A percentile compares a stretch with the other conserved stretches of the same genome.
phyloP scores from a whole-genome alignment of 2,329 filamentous ascomycete genomes.

The Hymenoscyphus infarciens region DNA sequence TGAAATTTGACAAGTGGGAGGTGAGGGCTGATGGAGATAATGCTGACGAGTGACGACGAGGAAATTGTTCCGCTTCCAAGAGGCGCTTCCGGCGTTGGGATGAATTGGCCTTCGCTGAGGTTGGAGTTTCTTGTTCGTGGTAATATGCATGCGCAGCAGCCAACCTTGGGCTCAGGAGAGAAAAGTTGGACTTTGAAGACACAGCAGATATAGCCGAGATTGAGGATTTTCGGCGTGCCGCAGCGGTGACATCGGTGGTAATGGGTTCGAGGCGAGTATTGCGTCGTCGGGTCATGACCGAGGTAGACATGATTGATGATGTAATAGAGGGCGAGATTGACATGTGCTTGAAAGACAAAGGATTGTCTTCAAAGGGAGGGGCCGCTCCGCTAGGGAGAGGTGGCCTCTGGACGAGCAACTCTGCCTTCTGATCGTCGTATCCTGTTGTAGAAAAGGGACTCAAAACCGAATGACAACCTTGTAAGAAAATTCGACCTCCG shows the following conservation, averaged over 20 bases:
- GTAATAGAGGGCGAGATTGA: background rate
- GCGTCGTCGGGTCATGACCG: slow-evolving; percentile 13
- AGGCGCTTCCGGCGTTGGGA: slow-evolving; percentile 20
- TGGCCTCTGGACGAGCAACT: background rate
- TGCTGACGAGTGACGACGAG: slow-evolving; percentile 23
- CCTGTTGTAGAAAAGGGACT: background rate
- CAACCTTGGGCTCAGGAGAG: slow-evolving; percentile 28
- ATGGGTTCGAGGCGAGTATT: slow-evolving; percentile 20
- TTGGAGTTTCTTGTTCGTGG: slow-evolving; percentile 21
- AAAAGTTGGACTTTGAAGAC: background rate
- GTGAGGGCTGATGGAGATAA: slow-evolving; percentile 8
- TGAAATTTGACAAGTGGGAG: slow-evolving; percentile 19
- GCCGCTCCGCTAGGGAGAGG: background rate
- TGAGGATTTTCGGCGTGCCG: slow-evolving; percentile 3
- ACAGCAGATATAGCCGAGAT: background rate
- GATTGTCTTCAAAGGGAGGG: slow-evolving; percentile 6
- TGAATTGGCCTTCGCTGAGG: slow-evolving; percentile 10
- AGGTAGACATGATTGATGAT: slow-evolving; percentile 13
- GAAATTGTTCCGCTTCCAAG: slow-evolving; percentile 18
- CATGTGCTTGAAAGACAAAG: slow-evolving; percentile 7
- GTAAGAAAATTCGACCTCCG: background rate
- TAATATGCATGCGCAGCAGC: slow-evolving; percentile 29
- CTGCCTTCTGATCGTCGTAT: background rate
- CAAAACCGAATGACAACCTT: background rate
- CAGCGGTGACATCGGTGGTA: slow-evolving; percentile 5